A percentile compares a stretch with the other conserved stretches of the same genome.
phyloP scores from a whole-genome alignment of 345 rosid genomes.

The Cardamine occulta region DNA sequence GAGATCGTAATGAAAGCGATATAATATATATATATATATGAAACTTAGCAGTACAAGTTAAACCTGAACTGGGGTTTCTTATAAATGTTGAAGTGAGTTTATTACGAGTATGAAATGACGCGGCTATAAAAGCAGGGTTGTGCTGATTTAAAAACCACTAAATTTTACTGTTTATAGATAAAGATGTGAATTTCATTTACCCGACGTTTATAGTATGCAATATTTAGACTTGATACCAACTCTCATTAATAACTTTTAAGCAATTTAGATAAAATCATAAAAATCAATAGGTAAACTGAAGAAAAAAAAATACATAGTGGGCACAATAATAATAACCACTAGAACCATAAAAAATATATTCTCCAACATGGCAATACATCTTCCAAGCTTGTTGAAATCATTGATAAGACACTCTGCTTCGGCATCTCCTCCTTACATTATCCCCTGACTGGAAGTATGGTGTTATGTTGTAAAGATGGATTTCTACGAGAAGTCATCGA shows the following conservation, averaged over 20 bases:
- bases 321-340: background rate
- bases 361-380: background rate
- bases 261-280: background rate
- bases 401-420: too few relatives aligned
- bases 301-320: background rate
- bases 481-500: too few relatives aligned
- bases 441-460: too few relatives aligned
- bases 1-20: background rate
- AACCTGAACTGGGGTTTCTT: slow-evolving; percentile 11
- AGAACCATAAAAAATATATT: background rate
- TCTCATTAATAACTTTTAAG: background rate
- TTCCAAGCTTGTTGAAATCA: too few relatives aligned
- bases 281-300: background rate
- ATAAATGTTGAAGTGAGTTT: background rate
- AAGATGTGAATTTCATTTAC: slow-evolving; percentile 30
- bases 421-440: too few relatives aligned
- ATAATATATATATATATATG: background rate
- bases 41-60: slow-evolving; percentile 25
- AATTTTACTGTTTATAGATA: background rate
- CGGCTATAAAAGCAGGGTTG: slow-evolving; percentile 12
- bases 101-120: slow-evolving; percentile 20
- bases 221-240: slow-evolving; percentile 29
- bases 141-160: background rate
- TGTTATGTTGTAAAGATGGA: too few relatives aligned
- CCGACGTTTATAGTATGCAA: slow-evolving; percentile 27